Percentiles rank a stretch among this genome's conserved stretches.
These are phyloP conservation scores for Marchantia paleacea DNA, from an alignment of 225 moss, liverwort and hornwort species.

Conservation along the genomic window DNA sequence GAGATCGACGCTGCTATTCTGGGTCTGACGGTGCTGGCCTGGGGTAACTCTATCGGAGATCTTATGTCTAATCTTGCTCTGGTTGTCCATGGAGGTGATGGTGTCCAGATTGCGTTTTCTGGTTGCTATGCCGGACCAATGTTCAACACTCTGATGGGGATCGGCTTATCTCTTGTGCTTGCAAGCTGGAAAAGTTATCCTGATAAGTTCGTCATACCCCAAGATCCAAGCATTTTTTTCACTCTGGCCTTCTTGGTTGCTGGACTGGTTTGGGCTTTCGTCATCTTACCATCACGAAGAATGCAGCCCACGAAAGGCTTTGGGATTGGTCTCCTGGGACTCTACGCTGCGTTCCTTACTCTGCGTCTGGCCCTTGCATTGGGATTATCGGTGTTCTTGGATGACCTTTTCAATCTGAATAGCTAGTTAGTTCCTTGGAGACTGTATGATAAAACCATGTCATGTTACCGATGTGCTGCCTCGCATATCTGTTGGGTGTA, in stretches of 20 bases:
- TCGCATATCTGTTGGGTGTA: conserved; percentile 4
- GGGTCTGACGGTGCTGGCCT: conserved; percentile 93
- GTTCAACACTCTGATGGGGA: conserved; percentile 90
- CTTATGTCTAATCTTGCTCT: conserved; percentile 90
- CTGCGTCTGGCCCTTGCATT: conserved; percentile 48
- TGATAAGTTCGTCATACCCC: conserved; percentile 57
- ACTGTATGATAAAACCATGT: background rate
- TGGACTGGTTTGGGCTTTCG: conserved; percentile 71
- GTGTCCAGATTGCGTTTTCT: conserved; percentile 84
- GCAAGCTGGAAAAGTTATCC: conserved; percentile 86
- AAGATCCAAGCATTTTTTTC: conserved; percentile 72
- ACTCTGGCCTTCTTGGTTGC: conserved; percentile 76
- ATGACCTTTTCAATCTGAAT: conserved; percentile 9
- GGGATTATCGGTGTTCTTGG: conserved; percentile 8
- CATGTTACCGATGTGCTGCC: background rate
- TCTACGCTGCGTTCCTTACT: conserved; percentile 63
- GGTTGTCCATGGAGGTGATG: conserved; percentile 62
- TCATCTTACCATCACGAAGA: conserved; percentile 46
- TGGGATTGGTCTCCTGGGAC: conserved; percentile 68
- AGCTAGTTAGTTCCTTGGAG: background rate
- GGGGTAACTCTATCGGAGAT: conserved; percentile 97
- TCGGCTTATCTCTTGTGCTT: conserved; percentile 74
- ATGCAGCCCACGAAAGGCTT: conserved; percentile 82
- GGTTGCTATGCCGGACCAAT: conserved; percentile 98
- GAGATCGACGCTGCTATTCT: conserved; percentile 87